Percentiles rank a stretch among this genome's conserved stretches.
Evolutionary conservation across 192 early-diverging fungal genomes (phyloP).

Genomic region (Polychytrium aggregatum): DNA sequence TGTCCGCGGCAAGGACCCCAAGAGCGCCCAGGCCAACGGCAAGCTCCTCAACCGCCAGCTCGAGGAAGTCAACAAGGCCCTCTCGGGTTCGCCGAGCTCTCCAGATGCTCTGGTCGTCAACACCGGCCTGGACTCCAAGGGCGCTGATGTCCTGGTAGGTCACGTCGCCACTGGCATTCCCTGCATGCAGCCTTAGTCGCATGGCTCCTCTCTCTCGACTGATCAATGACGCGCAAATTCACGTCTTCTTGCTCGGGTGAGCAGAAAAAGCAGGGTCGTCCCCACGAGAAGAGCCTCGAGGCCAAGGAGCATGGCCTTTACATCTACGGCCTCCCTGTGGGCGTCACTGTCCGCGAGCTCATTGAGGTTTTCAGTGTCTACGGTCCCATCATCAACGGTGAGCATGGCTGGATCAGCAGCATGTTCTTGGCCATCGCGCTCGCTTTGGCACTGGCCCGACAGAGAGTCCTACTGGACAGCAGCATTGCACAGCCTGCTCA

Average conservation of each 20-base stretch:
- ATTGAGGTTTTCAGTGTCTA: constrained; percentile 29
- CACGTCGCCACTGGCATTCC: too few relatives aligned
- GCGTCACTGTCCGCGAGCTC: constrained; percentile 26
- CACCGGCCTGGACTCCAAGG: background rate
- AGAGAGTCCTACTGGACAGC: too few relatives aligned
- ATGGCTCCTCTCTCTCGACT: too few relatives aligned
- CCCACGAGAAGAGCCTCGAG: constrained; percentile 1
- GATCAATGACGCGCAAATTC: background rate
- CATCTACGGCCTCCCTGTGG: constrained; percentile 26
- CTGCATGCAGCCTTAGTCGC: too few relatives aligned
- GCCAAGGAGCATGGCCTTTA: constrained; percentile 16
- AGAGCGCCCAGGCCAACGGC: too few relatives aligned
- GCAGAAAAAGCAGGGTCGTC: background rate
- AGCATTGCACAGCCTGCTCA: too few relatives aligned
- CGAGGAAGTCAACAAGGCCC: constrained; percentile 14
- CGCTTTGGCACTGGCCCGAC: too few relatives aligned
- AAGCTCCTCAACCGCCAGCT: constrained; percentile 14
- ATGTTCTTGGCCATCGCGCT: too few relatives aligned
- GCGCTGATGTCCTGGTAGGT: background rate
- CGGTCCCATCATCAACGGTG: constrained; percentile 31
- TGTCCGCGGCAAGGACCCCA: too few relatives aligned
- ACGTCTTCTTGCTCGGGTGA: background rate
- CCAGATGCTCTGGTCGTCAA: background rate
- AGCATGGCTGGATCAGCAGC: background rate
- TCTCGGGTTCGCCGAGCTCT: constrained; percentile 3